Base-by-base conservation (phyloP, 2,329 filamentous ascomycete species). In the Phyllosticta capitalensis region DNA sequence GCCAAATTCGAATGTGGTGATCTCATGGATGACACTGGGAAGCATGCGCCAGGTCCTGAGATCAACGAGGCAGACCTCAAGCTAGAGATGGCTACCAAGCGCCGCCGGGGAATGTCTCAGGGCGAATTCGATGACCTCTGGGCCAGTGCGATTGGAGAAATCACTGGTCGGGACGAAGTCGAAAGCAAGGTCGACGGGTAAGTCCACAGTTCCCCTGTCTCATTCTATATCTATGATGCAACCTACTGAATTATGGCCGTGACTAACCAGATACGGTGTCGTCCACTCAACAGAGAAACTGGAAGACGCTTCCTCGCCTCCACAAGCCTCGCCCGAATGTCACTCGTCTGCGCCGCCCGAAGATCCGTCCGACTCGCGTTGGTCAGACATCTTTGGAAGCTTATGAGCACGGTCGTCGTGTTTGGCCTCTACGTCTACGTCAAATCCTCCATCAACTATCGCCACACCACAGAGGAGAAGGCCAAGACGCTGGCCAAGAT, bases 1-100 rank as follows among this genome's bases (percentile, higher is more conserved):
- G 94, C 94, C 59, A 87, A 91, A 67, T 96, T 86, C 68, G 94
- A 99, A 76, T 99, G 94, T 67, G 90, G 92, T 19, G 87, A 90
- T 62, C 77, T 86, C 12, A 71, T 79, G 3, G 79, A 85, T 62
- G 83, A 86, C 24, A 76, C 83, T 54, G 86, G 86, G 9, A 77
- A 82, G 57, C 77, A 76, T 21, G 76, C 83, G 2, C 76, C 82
- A 10, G 83, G 81, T 4, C 83, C 88, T 2, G 89, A 92, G 65
- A 81, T 88, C 51, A 76, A 78, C 54, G 84, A 85, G 62, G 73
- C 85, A 26, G 87, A 90, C 58, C 78, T 97, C 63, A 96, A 92
- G 76, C 78, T 87, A 63, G 82, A 84, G 60, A 85, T 96, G 63
- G 83, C 85, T 65, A 89, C 88, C 77, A 84, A 88, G 64, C 88